Conservation (phyloP, 306 rosid species). For the Albizia julibrissin region DNA sequence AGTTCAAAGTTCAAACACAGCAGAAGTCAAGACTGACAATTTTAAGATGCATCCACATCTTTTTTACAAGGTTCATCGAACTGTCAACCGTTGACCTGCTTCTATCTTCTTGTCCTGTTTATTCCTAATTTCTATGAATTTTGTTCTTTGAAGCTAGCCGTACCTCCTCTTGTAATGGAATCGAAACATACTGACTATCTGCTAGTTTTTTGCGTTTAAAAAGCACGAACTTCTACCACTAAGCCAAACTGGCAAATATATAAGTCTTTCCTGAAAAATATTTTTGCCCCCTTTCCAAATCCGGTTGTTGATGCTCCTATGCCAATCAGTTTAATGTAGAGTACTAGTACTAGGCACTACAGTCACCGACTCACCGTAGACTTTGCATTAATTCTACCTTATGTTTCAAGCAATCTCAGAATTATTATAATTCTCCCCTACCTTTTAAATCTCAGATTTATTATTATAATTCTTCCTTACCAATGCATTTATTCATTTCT, state of each 20-base stretch:
- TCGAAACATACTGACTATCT: neutral
- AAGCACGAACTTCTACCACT: too few relatives aligned
- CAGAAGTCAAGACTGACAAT: constrained; percentile 1
- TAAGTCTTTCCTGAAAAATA: neutral
- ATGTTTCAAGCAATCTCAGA: neutral
- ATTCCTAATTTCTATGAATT: neutral
- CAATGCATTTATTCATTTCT: neutral
- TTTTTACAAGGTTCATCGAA: neutral
- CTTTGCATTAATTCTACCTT: neutral
- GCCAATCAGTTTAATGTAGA: neutral
- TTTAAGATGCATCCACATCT: neutral
- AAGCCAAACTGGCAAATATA: too few relatives aligned
- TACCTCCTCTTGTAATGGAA: neutral
- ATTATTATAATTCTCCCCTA: neutral
- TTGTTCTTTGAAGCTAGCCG: neutral
- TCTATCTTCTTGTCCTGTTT: neutral
- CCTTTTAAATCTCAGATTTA: neutral
- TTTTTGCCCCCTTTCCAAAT: neutral
- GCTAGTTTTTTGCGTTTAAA: too few relatives aligned
- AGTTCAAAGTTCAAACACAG: neutral
- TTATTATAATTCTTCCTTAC: neutral
- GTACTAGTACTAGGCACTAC: neutral
- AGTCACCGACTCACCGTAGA: neutral
- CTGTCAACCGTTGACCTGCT: neutral
- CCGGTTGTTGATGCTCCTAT: neutral